Base-by-base conservation (phyloP, 495 filamentous ascomycete genomes). In the Sordaria brevicollis region DNA sequence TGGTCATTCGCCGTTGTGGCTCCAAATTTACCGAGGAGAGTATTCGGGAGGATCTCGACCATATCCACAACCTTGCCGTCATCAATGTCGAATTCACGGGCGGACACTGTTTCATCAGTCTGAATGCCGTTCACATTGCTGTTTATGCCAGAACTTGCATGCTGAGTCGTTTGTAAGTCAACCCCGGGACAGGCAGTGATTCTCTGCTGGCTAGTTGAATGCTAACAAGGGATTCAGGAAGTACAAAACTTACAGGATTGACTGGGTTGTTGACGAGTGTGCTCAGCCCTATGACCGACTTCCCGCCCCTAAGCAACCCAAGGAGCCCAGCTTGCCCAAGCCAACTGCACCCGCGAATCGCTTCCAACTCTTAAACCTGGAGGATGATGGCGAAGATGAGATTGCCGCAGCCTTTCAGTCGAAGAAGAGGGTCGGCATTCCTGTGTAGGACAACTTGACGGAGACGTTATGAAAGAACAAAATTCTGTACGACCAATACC, bases 1-100 rank as follows among this genome's bases (percentile, higher is more conserved):
- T 96, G 29, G 79, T 93, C 38, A 83, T 96, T 62, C 84, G 82
- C 71, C 85, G 85, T 8, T 85, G 85, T 33, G 81, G 84, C 57
- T 76, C 79, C 35, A 85, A 81, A 66, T 84, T 92, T 70, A 93
- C 89, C 0, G 89, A 90, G 68, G 79, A 83, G 4, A 75, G 81
- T 5, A 86, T 96, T 57, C 87, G 91, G 2, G 86, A 90, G 5
- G 90, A 96, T 73, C 79, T 94, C 49, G 90, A 94, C 17, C 93
- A 95, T 75, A 94, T 96, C 72, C 87, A 93, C 77, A 92, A 92
- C 73, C 81, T 94, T 10, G 83, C 90, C 35, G 83, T 96, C 15
- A 85, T 94, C 76, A 86, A 86, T 69, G 81, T 94, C 25, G 81
- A 81, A 37, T 89, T 91, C 76, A 75, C 81, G 21, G 84, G 82